Evolutionary conservation across 495 filamentous ascomycete genomes (phyloP).

Genomic region (Penicillium subrubescens): DNA sequence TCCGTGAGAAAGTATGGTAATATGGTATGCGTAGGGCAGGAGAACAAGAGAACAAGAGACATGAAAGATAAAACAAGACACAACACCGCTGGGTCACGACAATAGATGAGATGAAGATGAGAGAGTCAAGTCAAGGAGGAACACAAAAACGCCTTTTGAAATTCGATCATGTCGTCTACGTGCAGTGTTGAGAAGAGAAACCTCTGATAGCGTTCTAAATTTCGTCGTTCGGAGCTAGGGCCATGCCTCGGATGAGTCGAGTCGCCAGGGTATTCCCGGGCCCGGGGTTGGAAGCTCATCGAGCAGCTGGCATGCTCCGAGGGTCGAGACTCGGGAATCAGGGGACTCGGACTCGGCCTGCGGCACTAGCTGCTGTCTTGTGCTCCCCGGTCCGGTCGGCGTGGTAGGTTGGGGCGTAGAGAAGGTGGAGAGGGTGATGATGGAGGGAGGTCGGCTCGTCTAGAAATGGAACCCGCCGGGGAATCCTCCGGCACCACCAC

Average conservation of each 20-base stretch:
- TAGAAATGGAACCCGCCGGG: slow-evolving; percentile 47
- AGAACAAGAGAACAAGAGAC: neutral
- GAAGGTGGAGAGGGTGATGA: neutral
- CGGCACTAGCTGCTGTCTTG: neutral
- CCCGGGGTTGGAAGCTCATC: neutral
- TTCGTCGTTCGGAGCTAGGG: neutral
- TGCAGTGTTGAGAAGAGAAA: neutral
- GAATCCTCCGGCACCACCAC: slow-evolving; percentile 40
- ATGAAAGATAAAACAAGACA: neutral
- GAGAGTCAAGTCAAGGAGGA: neutral
- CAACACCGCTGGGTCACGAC: neutral
- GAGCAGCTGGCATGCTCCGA: neutral
- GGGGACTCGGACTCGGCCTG: neutral
- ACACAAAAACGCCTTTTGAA: slow-evolving; percentile 3
- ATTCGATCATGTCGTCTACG: slow-evolving; percentile 2
- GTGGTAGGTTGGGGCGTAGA: neutral
- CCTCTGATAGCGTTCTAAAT: neutral
- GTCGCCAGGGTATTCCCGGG: neutral
- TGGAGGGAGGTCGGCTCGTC: slow-evolving; percentile 7
- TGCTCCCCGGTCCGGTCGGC: neutral
- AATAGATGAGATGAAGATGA: slow-evolving; percentile 6
- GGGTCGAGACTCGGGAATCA: neutral
- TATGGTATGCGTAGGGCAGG: neutral
- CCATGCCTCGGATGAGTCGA: neutral
- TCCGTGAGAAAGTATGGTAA: slow-evolving; percentile 11